These are phyloP conservation scores for Mimosa bimucronata DNA, from an alignment of 306 rosid species.

Conservation along the genomic window DNA sequence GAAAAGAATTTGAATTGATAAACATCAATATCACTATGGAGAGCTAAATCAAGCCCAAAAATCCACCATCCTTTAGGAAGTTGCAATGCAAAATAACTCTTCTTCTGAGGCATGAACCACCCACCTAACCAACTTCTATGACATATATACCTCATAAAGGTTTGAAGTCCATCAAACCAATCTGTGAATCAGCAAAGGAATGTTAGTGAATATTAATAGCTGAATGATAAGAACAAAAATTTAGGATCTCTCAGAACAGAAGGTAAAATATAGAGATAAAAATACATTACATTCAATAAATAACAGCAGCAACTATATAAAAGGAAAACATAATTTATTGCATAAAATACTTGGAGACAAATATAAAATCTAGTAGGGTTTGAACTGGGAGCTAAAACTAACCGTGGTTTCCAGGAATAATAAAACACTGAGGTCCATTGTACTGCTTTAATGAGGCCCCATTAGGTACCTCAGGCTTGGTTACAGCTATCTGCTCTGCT, in stretches of 20 bases:
- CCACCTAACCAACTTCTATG: conserved; percentile 99
- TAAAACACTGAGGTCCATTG: conserved; percentile 90
- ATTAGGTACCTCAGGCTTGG: conserved; percentile 85
- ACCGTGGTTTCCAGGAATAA: conserved; percentile 99
- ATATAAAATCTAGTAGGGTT: conserved; percentile 17
- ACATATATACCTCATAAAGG: conserved; percentile 96
- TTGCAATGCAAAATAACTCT: conserved; percentile 96
- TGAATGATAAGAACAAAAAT: conserved; percentile 10
- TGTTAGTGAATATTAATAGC: conserved; percentile 1
- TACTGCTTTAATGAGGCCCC: conserved; percentile 74
- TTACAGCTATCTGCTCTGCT: conserved; percentile 74
- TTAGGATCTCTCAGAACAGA: neutral
- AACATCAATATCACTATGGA: conserved; percentile 93
- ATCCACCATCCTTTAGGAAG: conserved; percentile 98
- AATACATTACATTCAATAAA: conserved; percentile 21
- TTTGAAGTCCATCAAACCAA: conserved; percentile 98
- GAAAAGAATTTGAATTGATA: conserved; percentile 97
- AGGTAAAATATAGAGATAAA: conserved; percentile 8
- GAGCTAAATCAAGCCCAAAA: conserved; percentile 96
- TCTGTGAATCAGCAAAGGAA: conserved; percentile 54
- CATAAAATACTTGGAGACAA: conserved; percentile 31
- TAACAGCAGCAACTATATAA: conserved; percentile 22
- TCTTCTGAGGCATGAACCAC: conserved; percentile 98
- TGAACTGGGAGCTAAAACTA: conserved; percentile 42
- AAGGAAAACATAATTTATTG: conserved; percentile 6